Conservation (phyloP, 1,284 basidiomycete species). For the Moniliella sp. region DNA sequence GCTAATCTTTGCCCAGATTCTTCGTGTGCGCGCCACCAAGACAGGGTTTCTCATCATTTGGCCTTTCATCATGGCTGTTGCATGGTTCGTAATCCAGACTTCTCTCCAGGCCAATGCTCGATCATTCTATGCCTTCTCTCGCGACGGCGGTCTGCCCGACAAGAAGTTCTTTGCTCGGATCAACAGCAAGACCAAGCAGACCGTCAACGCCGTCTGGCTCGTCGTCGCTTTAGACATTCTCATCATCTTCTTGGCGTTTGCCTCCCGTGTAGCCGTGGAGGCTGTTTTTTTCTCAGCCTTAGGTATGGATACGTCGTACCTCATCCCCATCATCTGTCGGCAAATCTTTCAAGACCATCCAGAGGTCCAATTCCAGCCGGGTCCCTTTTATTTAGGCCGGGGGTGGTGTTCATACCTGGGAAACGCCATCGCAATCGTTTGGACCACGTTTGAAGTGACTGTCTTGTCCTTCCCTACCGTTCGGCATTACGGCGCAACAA, state of each 20-base stretch:
- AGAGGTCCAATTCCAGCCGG: conserved; percentile 57
- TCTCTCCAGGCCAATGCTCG: conserved; percentile 65
- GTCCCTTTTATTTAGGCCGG: conserved; percentile 66
- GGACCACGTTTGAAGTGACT: conserved; percentile 37
- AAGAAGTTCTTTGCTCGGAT: conserved; percentile 62
- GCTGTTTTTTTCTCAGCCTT: conserved; percentile 43
- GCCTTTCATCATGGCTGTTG: conserved; percentile 28
- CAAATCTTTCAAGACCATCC: conserved; percentile 56
- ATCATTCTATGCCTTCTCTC: conserved; percentile 69
- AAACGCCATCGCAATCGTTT: conserved; percentile 47
- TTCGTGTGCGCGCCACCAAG: conserved; percentile 19
- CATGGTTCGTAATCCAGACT: conserved; percentile 36
- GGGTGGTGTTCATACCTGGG: conserved; percentile 46
- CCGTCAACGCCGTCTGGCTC: conserved; percentile 62
- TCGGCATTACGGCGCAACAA: too few species aligned
- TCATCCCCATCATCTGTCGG: conserved; percentile 37
- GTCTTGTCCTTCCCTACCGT: too few species aligned
- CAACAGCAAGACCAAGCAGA: conserved; percentile 44
- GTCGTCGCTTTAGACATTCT: conserved; percentile 40
- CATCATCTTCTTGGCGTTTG: conserved; percentile 19
- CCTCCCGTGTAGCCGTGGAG: conserved; percentile 18
- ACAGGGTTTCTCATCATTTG: conserved; percentile 47
- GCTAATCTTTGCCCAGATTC: conserved; percentile 27
- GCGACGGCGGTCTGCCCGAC: conserved; percentile 59
- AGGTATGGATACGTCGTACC: conserved; percentile 50